Evolutionary conservation across 306 rosid genomes (phyloP).

Genomic region (Cicer yamashitae): DNA sequence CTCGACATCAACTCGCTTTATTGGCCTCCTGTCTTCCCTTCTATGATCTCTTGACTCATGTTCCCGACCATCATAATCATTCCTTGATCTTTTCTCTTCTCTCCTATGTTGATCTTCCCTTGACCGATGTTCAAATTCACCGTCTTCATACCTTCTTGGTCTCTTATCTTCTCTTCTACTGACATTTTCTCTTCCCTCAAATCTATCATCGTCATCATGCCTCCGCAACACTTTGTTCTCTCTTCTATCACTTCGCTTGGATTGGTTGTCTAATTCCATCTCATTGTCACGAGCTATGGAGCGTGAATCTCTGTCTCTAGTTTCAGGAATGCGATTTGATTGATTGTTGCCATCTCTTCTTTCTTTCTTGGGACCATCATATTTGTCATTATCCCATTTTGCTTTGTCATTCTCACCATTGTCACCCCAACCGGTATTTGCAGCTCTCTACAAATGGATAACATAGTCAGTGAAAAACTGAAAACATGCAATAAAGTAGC

Average conservation of each 20-base stretch:
- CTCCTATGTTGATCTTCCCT: constrained; percentile 57
- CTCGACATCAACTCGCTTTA: constrained; percentile 50
- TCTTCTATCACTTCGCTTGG: constrained; percentile 51
- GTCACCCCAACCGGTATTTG: constrained; percentile 94
- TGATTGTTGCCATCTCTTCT: constrained; percentile 46
- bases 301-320: constrained; percentile 47
- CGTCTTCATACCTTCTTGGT: constrained; percentile 49
- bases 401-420: constrained; percentile 61
- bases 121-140: constrained; percentile 48
- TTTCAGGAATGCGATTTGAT: constrained; percentile 45
- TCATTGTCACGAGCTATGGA: constrained; percentile 47
- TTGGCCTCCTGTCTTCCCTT: constrained; percentile 58
- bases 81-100: constrained; percentile 57
- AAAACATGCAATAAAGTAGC: constrained; percentile 2
- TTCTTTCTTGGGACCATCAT: constrained; percentile 61
- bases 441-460: constrained; percentile 76
- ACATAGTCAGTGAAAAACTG: constrained; percentile 38
- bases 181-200: constrained; percentile 53
- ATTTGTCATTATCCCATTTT: constrained; percentile 76
- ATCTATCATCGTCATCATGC: constrained; percentile 41
- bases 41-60: constrained; percentile 52
- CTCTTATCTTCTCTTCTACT: constrained; percentile 57
- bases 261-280: constrained; percentile 45
- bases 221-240: constrained; percentile 50
- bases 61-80: constrained; percentile 42